Evolutionary conservation across 192 early-diverging fungal species (phyloP), one percentile per base, ranked within the genome.

Genomic region (Coemansia sp.): DNA sequence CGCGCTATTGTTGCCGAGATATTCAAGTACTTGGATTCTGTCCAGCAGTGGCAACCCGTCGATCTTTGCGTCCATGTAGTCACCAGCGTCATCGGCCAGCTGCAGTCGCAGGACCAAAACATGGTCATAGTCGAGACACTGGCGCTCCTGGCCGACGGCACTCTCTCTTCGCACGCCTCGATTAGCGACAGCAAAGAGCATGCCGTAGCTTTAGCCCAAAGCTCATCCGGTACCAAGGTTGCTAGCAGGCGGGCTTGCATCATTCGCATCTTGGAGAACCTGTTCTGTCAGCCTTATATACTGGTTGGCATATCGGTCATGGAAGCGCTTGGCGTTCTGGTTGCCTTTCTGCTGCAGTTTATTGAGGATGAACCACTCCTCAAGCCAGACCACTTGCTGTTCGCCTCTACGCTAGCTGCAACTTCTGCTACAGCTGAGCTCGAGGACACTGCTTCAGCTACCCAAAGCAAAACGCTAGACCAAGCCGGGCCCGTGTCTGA

Each of bases 291-390:
- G 69, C 79, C 72, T 3, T 78, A 79, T 35, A 71, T 82, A 4
- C 61, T 85, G 62, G 84, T 85, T 6, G 84, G 84, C 33, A 73
- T 82, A 19, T 85, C 84, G 2, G 84, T 79, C 8, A 77, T 85
- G 73, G 84, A 85, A 57, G 79, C 73, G 9, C 71, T 85, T 14
- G 77, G 78, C 39, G 77, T 82, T 10, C 63, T 85, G 45, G 68
- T 82, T 3, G 39, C 75, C 21, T 73, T 74, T 31, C 33, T 85
- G 66, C 68, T 85, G 3, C 74, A 79, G 61, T 62, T 66, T 16
- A 66, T 73, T 1, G 39, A 44, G 11, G 50, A 48, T 19, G 63
- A 70, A 13, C 53, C n/a, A 21, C 59, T 57, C 7, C 45, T 57
- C 3, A 19, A 37, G 29, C 68, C 68, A 31, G 73, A 77, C 50